A percentile compares a stretch with the other conserved stretches of the same genome.
Conservation (phyloP, 176 grass and related monocot genomes). For the Triticum monococcum region DNA sequence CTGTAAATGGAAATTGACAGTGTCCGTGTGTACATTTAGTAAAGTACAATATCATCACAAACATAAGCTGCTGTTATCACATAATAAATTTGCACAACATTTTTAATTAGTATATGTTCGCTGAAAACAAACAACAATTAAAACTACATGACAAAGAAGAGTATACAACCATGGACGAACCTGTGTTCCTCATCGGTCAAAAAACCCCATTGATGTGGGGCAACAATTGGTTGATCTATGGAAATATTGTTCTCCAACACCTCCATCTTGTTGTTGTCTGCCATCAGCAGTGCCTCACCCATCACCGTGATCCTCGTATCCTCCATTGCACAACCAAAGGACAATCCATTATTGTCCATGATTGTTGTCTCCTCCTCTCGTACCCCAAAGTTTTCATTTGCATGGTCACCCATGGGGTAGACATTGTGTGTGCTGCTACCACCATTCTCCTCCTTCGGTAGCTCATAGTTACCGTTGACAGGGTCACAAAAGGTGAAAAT, state of each 20-base stretch:
- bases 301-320: too few species aligned
- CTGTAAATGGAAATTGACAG: background rate
- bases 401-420: background rate
- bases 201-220: background rate
- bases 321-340: background rate
- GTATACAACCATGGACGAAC: background rate
- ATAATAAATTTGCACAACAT: background rate
- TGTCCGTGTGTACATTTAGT: background rate
- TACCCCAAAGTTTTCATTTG: background rate
- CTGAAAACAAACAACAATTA: background rate
- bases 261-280: background rate
- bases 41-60: background rate
- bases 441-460: background rate
- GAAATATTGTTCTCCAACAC: background rate
- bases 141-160: background rate
- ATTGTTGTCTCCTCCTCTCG: background rate
- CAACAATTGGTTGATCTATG: background rate
- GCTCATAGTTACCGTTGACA: background rate
- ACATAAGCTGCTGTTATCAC: background rate
- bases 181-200: conserved; percentile 27
- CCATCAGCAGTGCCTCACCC: background rate
- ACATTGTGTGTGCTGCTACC: background rate
- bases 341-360: background rate
- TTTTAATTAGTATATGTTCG: background rate
- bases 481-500: background rate